Evolutionary conservation across 306 rosid genomes (phyloP).

Genomic region (Dryas drummondii): DNA sequence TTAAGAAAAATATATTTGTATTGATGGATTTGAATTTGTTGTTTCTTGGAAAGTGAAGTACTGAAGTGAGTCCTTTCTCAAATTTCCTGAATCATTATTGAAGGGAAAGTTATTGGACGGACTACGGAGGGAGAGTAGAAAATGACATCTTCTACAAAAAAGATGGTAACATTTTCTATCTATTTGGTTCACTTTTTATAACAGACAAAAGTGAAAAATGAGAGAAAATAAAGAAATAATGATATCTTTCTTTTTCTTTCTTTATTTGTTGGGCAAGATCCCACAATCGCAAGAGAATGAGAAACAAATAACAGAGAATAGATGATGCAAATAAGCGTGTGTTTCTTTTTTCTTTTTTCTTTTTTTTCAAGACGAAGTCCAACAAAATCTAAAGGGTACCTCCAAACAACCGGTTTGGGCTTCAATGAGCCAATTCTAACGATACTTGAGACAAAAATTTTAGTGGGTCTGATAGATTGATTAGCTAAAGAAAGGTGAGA

Average conservation of each 20-base stretch:
- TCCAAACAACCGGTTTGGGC: too few species aligned
- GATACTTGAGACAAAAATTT: too few species aligned
- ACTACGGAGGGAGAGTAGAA: conserved; percentile 25
- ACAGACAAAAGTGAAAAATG: neutral
- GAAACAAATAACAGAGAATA: too few species aligned
- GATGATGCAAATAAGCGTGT: too few species aligned
- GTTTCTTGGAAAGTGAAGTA: conserved; percentile 33
- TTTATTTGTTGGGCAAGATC: conserved; percentile 3
- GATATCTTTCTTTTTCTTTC: neutral
- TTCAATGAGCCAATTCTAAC: too few species aligned
- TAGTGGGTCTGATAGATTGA: too few species aligned
- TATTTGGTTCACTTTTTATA: neutral
- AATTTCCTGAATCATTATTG: conserved; percentile 32
- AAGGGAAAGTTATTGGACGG: conserved; percentile 25
- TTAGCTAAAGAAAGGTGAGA: too few species aligned
- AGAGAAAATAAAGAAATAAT: neutral
- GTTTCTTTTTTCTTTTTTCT: too few species aligned
- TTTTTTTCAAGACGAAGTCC: too few species aligned
- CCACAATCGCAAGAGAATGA: neutral
- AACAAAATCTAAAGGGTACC: too few species aligned
- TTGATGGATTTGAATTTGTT: conserved; percentile 19
- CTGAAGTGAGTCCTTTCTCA: conserved; percentile 29
- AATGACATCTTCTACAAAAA: conserved; percentile 23
- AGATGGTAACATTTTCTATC: conserved; percentile 25
- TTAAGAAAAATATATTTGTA: conserved; percentile 23